A percentile compares a stretch with the other conserved stretches of the same genome.
These are phyloP conservation scores for Miscanthus sacchariflorus DNA, from an alignment of 202 grass and related monocot species.

Conservation along the genomic window DNA sequence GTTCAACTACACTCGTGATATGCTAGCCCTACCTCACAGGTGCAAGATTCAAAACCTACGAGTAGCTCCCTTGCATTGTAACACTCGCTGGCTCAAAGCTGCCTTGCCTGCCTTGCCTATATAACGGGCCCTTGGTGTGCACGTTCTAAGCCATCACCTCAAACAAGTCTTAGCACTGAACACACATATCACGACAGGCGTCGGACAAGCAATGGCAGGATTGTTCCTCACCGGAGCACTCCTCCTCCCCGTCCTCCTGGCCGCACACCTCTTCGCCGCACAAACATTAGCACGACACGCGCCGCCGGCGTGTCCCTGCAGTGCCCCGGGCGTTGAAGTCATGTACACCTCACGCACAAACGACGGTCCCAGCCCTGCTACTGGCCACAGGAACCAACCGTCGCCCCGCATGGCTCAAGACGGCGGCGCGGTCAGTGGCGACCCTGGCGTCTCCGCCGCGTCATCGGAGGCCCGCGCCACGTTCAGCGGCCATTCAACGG, in stretches of 20 bases:
- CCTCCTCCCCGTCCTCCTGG: slow-evolving; percentile 6
- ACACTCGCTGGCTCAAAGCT: background rate
- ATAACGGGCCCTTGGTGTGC: background rate
- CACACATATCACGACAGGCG: background rate
- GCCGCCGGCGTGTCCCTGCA: background rate
- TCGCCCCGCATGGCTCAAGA: background rate
- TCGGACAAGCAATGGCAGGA: slow-evolving; percentile 11
- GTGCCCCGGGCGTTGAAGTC: background rate
- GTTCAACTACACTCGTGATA: no score
- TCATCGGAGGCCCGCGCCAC: background rate
- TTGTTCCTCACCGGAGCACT: slow-evolving; percentile 11
- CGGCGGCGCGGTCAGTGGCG: background rate
- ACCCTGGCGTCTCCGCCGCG: background rate
- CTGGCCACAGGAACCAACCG: slow-evolving; percentile 12
- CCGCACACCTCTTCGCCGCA: background rate
- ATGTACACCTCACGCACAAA: background rate
- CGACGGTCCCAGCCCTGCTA: background rate
- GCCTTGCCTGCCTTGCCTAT: background rate
- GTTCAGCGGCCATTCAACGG: background rate
- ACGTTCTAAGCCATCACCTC: background rate
- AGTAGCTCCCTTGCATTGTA: no score
- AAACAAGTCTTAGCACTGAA: no score
- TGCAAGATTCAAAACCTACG: no score
- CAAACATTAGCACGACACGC: background rate
- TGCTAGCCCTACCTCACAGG: no score